phyloP scores from a whole-genome alignment of 1,139 yeast genomes.

The Magnusiomyces ingens region DNA sequence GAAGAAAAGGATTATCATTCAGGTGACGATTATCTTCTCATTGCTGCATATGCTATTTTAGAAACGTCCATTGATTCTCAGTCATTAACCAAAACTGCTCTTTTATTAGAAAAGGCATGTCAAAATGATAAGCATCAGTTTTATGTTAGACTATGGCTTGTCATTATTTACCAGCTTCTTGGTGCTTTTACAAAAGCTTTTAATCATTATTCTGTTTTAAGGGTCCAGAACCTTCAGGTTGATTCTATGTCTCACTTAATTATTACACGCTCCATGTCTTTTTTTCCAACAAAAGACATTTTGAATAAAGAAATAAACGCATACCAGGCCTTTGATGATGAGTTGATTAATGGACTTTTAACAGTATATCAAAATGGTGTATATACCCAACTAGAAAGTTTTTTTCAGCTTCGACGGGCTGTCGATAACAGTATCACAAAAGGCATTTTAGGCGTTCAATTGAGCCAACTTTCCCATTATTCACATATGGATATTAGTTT shows the following conservation, averaged over 20 bases:
- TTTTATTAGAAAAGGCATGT: slow-evolving; percentile 44
- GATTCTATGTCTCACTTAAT: slow-evolving; percentile 65
- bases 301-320: slow-evolving; percentile 32
- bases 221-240: slow-evolving; percentile 69
- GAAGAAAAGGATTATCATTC: slow-evolving; percentile 55
- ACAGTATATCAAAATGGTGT: slow-evolving; percentile 49
- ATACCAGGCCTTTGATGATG: slow-evolving; percentile 44
- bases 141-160: slow-evolving; percentile 61
- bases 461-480: slow-evolving; percentile 8
- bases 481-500: slow-evolving; percentile 18
- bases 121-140: slow-evolving; percentile 56
- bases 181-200: slow-evolving; percentile 50
- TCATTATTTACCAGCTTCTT: slow-evolving; percentile 53
- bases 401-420: slow-evolving; percentile 38
- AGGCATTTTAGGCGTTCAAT: slow-evolving; percentile 18
- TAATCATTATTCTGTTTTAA: slow-evolving; percentile 47
- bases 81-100: slow-evolving; percentile 32
- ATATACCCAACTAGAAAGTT: slow-evolving; percentile 56
- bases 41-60: slow-evolving; percentile 37
- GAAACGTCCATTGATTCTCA: slow-evolving; percentile 18
- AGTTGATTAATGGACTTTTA: slow-evolving; percentile 41
- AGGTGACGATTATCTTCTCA: slow-evolving; percentile 57
- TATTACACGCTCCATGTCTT: slow-evolving; percentile 42
- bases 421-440: slow-evolving; percentile 24
- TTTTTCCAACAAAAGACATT: slow-evolving; percentile 32